phyloP scores from a whole-genome alignment of 208 protist species.

The Naegleria lovaniensis region DNA sequence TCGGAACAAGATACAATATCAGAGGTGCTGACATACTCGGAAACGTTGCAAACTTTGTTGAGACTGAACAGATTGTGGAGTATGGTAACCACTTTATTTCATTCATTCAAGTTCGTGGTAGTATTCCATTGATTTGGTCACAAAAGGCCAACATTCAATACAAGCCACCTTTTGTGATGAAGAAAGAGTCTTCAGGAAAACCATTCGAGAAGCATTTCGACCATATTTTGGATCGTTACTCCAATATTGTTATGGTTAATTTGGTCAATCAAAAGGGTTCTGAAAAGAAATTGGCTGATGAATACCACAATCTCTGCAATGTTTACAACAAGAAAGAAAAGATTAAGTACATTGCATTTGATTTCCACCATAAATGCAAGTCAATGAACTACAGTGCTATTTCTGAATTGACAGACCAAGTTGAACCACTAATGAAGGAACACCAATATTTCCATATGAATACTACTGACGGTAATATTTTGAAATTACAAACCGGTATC shows the following conservation, averaged over 20 bases:
- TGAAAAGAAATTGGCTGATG: slow-evolving; percentile 14
- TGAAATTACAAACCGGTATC: slow-evolving; percentile 66
- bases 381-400: neutral
- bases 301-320: neutral
- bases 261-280: neutral
- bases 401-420: slow-evolving; percentile 31
- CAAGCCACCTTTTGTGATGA: slow-evolving; percentile 28
- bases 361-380: slow-evolving; percentile 3
- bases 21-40: slow-evolving; percentile 29
- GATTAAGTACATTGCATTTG: neutral
- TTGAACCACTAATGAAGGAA: slow-evolving; percentile 25
- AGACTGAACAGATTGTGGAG: slow-evolving; percentile 70
- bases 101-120: slow-evolving; percentile 65
- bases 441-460: neutral
- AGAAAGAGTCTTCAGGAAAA: neutral
- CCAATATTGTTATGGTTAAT: neutral
- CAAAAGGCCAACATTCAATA: slow-evolving; percentile 51
- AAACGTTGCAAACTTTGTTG: slow-evolving; percentile 71
- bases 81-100: slow-evolving; percentile 49
- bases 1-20: neutral
- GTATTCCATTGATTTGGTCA: slow-evolving; percentile 67
- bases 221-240: neutral
- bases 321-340: neutral
- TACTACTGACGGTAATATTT: no score
- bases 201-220: slow-evolving; percentile 2